These are phyloP conservation scores for Fusarium praegraminearum DNA, from an alignment of 2,329 filamentous ascomycete genomes.

Conservation along the genomic window DNA sequence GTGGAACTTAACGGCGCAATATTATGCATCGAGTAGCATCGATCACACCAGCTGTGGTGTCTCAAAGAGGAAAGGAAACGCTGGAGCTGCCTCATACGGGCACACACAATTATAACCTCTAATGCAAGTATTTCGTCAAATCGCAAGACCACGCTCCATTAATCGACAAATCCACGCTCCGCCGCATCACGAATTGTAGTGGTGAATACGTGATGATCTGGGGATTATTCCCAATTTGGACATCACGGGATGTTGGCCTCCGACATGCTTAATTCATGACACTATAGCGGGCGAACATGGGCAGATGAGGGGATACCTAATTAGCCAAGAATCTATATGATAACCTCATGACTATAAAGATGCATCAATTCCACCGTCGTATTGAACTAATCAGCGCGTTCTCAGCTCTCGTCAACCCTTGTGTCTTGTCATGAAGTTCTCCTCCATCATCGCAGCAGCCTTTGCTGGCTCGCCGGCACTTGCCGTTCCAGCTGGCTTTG, in stretches of 20 bases:
- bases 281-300: conserved; percentile 9
- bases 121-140: neutral
- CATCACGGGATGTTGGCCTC: conserved; percentile 28
- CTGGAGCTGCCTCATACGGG: neutral
- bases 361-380: neutral
- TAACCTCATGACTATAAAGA: conserved; percentile 20
- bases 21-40: neutral
- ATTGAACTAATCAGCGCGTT: neutral
- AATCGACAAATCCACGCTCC: neutral
- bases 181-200: neutral
- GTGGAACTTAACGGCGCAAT: neutral
- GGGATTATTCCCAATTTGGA: conserved; percentile 29
- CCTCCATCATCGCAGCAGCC: conserved; percentile 15
- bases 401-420: neutral
- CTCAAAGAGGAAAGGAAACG: neutral
- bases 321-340: neutral
- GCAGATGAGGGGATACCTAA: conserved; percentile 11
- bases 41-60: neutral
- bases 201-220: neutral
- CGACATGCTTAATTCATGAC: conserved; percentile 30
- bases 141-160: neutral
- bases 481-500: conserved; percentile 56
- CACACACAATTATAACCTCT: neutral
- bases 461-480: conserved; percentile 5
- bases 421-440: conserved; percentile 25